Base-by-base conservation (phyloP, 1,284 basidiomycete species). In the Phlebopus sp. region DNA sequence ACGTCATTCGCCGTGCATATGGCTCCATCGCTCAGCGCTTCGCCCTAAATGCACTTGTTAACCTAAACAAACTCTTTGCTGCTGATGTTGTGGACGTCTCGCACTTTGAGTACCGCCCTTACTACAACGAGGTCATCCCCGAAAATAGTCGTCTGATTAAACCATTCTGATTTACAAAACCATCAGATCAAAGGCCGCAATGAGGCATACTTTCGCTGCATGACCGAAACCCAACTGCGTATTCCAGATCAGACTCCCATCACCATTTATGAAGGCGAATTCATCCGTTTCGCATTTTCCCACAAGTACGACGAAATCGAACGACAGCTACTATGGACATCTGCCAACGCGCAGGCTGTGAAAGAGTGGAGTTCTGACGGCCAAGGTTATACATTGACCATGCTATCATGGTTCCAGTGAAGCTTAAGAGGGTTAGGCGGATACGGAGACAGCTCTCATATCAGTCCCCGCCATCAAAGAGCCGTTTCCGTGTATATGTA, bases 281-380 rank as follows among this genome's bases (percentile, higher is more conserved):
- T 31, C 27, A 38, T 49, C 18, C 35, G 21, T 14, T 49, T 38
- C 2, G 36, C 29, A 9, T 39, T 18, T 19, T 46, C 43, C 29
- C 21, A 49, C 42, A 46, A 49, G 17, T 46, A 39, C 14, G 31
- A 23, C 36, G 32, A 21, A 10, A 18, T 39, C 32, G 36, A 46
- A 25, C 9, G 35, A 13, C 19, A 36, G 23, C 9, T 29, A 23
- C 15, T 49, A 13, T 34, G 37, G 42, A 8, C 17, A 13, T 17
- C 36, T 9, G 17, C 40, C 11, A 13, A 21, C n/a, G 46, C 49
- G 14, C 29, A 8, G 14, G 13, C 23, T 15, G 40, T 42, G 18
- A 41, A 42, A n/a, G 36, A 48, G 39, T 50, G 46, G 40, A 3
- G 17, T 13, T 14, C 40, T 17, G 46, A 42, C 27, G 37, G 32